A percentile compares a stretch with the other conserved stretches of the same genome.
Conservation (phyloP, 2,329 filamentous ascomycete genomes). For the Volutella citrinella region DNA sequence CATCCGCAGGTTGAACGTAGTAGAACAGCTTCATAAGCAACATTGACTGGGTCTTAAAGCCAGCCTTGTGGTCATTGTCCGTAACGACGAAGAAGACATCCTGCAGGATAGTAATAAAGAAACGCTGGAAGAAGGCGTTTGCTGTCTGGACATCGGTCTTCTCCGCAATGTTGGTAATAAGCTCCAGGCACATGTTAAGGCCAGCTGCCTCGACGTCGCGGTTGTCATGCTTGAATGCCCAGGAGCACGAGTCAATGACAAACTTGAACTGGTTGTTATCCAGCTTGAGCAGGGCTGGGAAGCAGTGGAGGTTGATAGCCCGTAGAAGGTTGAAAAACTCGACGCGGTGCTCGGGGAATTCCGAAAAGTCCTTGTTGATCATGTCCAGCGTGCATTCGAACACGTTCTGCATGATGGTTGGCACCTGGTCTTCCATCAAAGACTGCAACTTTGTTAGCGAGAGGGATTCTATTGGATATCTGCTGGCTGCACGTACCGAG, state of each 20-base stretch:
- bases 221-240: slow-evolving; percentile 99
- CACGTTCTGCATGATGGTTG: slow-evolving; percentile 95
- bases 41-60: slow-evolving; percentile 97
- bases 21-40: slow-evolving; percentile 94
- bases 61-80: slow-evolving; percentile 96
- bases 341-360: slow-evolving; percentile 98
- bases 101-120: slow-evolving; percentile 92
- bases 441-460: slow-evolving; percentile 50
- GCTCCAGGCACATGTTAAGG: slow-evolving; percentile 95
- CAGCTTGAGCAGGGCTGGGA: slow-evolving; percentile 89
- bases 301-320: slow-evolving; percentile 95
- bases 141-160: slow-evolving; percentile 82
- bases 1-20: slow-evolving; percentile 75
- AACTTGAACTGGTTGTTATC: slow-evolving; percentile 98
- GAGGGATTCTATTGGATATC: no score
- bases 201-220: slow-evolving; percentile 95
- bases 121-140: slow-evolving; percentile 96
- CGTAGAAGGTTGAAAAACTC: slow-evolving; percentile 98
- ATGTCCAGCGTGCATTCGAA: slow-evolving; percentile 98
- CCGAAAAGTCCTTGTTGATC: slow-evolving; percentile 99
- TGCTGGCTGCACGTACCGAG: slow-evolving; percentile 79
- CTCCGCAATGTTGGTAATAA: slow-evolving; percentile 96
- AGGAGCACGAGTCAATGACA: slow-evolving; percentile 98
- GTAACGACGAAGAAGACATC: slow-evolving; percentile 98
- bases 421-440: slow-evolving; percentile 97